Conservation (phyloP, 257 asterid genomes). For the Salvia hispanica region DNA sequence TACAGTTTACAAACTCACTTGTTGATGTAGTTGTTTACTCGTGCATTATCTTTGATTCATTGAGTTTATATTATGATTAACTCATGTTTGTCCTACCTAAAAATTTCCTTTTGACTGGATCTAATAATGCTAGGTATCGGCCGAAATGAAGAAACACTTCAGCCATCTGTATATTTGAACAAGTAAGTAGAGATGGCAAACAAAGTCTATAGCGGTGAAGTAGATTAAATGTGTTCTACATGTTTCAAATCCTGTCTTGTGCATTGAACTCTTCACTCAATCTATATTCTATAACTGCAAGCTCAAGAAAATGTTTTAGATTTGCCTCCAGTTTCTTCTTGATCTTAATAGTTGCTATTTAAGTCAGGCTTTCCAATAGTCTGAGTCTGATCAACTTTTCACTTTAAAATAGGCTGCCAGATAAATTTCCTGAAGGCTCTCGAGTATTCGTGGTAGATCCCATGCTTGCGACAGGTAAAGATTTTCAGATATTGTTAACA, state of each 20-base stretch:
- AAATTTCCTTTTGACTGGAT: slow-evolving; percentile 17
- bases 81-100: slow-evolving; percentile 4
- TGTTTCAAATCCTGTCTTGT: slow-evolving; percentile 2
- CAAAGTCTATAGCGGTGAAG: slow-evolving; percentile 8
- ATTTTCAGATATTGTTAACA: background rate
- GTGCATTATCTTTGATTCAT: slow-evolving; percentile 5
- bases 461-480: slow-evolving; percentile 95
- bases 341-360: no score
- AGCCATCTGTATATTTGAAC: slow-evolving; percentile 85
- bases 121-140: slow-evolving; percentile 57
- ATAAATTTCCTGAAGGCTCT: slow-evolving; percentile 82
- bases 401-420: slow-evolving; percentile 69
- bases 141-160: slow-evolving; percentile 91
- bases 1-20: background rate
- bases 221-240: slow-evolving; percentile 9
- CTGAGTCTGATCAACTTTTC: no score
- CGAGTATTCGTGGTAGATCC: slow-evolving; percentile 88
- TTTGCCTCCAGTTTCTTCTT: no score
- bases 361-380: no score
- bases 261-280: slow-evolving; percentile 3
- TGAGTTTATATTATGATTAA: background rate
- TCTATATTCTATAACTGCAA: no score
- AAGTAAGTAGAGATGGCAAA: slow-evolving; percentile 59
- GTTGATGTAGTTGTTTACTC: slow-evolving; percentile 25
- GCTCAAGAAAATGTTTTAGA: no score